Percentiles rank a stretch among this genome's conserved stretches.
These are phyloP conservation scores for Trametes cingulata DNA, from an alignment of 768 basidiomycete species.

Conservation along the genomic window DNA sequence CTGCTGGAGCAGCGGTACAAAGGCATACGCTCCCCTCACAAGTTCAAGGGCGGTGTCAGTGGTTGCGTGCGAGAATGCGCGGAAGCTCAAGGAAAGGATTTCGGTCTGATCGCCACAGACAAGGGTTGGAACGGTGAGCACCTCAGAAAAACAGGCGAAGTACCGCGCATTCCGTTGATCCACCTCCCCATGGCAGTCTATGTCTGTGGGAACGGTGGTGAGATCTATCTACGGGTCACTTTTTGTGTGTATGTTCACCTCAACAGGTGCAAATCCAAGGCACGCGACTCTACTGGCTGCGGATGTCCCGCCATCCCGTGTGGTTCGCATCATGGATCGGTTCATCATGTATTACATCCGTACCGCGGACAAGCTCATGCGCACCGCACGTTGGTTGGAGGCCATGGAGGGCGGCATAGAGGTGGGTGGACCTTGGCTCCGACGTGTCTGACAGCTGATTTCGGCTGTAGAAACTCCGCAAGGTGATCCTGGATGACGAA, in stretches of 20 bases:
- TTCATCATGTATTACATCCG: constrained; percentile 71
- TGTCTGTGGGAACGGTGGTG: constrained; percentile 72
- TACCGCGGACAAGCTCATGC: constrained; percentile 69
- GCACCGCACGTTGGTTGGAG: constrained; percentile 76
- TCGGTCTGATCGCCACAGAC: constrained; percentile 74
- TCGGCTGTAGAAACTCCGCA: constrained; percentile 50
- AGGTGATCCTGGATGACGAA: constrained; percentile 67
- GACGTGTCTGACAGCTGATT: neutral
- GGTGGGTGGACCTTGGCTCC: constrained; percentile 28
- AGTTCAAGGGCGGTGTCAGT: constrained; percentile 75
- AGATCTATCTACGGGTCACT: constrained; percentile 3
- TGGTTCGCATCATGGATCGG: constrained; percentile 61
- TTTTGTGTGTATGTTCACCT: neutral
- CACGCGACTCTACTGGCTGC: constrained; percentile 67
- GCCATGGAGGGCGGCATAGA: constrained; percentile 68
- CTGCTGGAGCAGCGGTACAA: constrained; percentile 72
- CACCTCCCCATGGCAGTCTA: constrained; percentile 43
- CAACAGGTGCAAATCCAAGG: constrained; percentile 33
- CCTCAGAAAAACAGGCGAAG: neutral
- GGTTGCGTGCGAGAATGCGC: constrained; percentile 79
- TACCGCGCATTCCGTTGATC: neutral
- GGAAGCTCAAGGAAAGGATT: constrained; percentile 75
- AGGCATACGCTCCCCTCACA: constrained; percentile 69
- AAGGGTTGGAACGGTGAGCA: constrained; percentile 73
- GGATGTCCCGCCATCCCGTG: constrained; percentile 68